These are phyloP conservation scores for Clarireedia hainanense DNA, from an alignment of 2,329 filamentous ascomycete genomes.

Conservation along the genomic window DNA sequence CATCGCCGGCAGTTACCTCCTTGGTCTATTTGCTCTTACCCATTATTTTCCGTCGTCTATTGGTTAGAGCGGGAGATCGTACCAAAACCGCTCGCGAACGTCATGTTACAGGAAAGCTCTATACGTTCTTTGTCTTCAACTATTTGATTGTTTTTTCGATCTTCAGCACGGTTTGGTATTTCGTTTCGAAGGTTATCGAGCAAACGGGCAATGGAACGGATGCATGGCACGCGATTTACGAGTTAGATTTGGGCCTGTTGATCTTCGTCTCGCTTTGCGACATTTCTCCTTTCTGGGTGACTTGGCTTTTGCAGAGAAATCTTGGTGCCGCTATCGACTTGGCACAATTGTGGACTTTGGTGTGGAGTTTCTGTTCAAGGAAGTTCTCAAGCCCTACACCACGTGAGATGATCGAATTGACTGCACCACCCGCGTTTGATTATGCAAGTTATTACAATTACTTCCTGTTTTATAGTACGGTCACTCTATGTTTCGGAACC, in stretches of 20 bases:
- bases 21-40: constrained; percentile 82
- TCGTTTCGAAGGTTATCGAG: constrained; percentile 57
- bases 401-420: constrained; percentile 83
- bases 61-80: constrained; percentile 74
- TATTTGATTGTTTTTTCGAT: constrained; percentile 91
- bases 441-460: constrained; percentile 98
- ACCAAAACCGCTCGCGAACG: constrained; percentile 89
- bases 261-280: constrained; percentile 70
- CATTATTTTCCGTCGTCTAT: constrained; percentile 81
- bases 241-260: constrained; percentile 52
- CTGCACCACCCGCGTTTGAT: constrained; percentile 85
- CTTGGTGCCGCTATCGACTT: constrained; percentile 89
- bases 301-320: constrained; percentile 86
- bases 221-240: constrained; percentile 60
- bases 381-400: constrained; percentile 85
- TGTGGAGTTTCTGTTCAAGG: constrained; percentile 77
- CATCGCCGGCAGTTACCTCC: constrained; percentile 79
- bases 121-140: constrained; percentile 96
- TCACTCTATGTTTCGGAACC: constrained; percentile 75
- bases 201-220: constrained; percentile 48
- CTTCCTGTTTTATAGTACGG: constrained; percentile 88
- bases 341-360: constrained; percentile 76
- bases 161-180: constrained; percentile 75
- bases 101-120: constrained; percentile 85
- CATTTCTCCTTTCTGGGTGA: constrained; percentile 89